Percentiles rank a stretch among this genome's conserved stretches.
phyloP scores from a whole-genome alignment of 75 land plant species.

The Selaginella tamariscina region DNA sequence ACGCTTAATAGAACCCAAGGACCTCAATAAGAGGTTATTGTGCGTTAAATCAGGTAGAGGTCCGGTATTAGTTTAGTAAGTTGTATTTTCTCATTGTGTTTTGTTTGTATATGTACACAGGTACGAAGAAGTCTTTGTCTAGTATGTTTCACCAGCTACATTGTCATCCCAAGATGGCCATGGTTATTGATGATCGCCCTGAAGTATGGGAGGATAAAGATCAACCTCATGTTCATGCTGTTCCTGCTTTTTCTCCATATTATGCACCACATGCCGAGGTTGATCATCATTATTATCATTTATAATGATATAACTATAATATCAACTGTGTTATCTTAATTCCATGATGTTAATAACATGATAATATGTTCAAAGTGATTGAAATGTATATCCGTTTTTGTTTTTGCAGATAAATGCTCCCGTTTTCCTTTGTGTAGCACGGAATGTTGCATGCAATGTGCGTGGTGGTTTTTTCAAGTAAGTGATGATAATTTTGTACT shows the following conservation, averaged over 20 bases:
- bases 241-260: slow-evolving; percentile 91
- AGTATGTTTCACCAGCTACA: slow-evolving; percentile 59
- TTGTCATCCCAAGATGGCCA: slow-evolving; percentile 89
- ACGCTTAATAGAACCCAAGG: slow-evolving; percentile 51
- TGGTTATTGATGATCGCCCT: slow-evolving; percentile 90
- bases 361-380: too few relatives aligned
- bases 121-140: slow-evolving; percentile 57
- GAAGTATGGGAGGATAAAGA: slow-evolving; percentile 93
- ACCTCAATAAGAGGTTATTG: slow-evolving; percentile 59
- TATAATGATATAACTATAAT: too few relatives aligned
- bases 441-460: slow-evolving; percentile 92
- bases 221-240: slow-evolving; percentile 88
- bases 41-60: slow-evolving; percentile 78
- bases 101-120: slow-evolving; percentile 28
- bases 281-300: not conserved
- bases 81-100: too few relatives aligned
- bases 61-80: not conserved
- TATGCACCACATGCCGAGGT: slow-evolving; percentile 94
- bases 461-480: slow-evolving; percentile 90
- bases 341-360: too few relatives aligned
- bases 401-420: slow-evolving; percentile 38
- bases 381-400: not conserved
- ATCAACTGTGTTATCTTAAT: too few relatives aligned
- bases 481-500: slow-evolving; percentile 8
- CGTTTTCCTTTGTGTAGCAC: slow-evolving; percentile 66